A percentile compares a stretch with the other conserved stretches of the same genome.
Evolutionary conservation across 2,329 filamentous ascomycete species (phyloP).

Genomic region (Clathrospora elynae): DNA sequence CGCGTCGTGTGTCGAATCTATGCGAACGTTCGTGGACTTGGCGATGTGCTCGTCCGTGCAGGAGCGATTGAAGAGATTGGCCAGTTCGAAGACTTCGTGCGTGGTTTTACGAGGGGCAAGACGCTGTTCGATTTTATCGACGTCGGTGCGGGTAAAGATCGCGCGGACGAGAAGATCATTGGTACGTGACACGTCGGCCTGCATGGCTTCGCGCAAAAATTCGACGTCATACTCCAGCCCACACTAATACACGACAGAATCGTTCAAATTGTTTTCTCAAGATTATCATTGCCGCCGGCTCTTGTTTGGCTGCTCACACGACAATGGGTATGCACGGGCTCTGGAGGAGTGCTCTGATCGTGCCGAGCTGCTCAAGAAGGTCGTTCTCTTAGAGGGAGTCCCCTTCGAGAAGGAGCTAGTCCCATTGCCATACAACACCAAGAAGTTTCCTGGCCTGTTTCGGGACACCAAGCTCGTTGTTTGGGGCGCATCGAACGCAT

Average conservation of each 20-base stretch:
- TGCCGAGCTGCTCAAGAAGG: conserved; percentile 51
- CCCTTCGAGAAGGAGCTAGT: conserved; percentile 61
- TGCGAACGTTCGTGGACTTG: conserved; percentile 58
- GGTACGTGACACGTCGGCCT: conserved; percentile 47
- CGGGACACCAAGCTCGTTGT: conserved; percentile 56
- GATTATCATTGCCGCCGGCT: conserved; percentile 66
- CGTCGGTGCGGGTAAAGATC: conserved; percentile 54
- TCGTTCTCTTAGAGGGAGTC: conserved; percentile 62
- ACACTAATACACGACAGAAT: conserved; percentile 48
- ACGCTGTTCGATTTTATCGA: conserved; percentile 54
- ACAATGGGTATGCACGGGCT: conserved; percentile 59
- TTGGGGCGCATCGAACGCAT: conserved; percentile 6
- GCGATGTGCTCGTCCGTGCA: conserved; percentile 54
- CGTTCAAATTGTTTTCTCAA: conserved; percentile 60
- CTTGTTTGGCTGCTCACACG: conserved; percentile 63
- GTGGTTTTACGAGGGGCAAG: conserved; percentile 60
- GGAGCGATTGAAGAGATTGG: conserved; percentile 52
- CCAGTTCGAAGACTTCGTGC: conserved; percentile 58
- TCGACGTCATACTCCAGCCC: background rate
- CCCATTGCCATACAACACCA: conserved; percentile 56
- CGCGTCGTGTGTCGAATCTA: conserved; percentile 61
- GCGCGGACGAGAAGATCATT: conserved; percentile 54
- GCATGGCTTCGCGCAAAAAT: background rate
- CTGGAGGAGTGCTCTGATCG: conserved; percentile 58
- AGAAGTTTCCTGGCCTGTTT: conserved; percentile 60